Percentiles rank a stretch among this genome's conserved stretches.
Conservation (phyloP, 768 basidiomycete genomes). For the Suillus brevipes region DNA sequence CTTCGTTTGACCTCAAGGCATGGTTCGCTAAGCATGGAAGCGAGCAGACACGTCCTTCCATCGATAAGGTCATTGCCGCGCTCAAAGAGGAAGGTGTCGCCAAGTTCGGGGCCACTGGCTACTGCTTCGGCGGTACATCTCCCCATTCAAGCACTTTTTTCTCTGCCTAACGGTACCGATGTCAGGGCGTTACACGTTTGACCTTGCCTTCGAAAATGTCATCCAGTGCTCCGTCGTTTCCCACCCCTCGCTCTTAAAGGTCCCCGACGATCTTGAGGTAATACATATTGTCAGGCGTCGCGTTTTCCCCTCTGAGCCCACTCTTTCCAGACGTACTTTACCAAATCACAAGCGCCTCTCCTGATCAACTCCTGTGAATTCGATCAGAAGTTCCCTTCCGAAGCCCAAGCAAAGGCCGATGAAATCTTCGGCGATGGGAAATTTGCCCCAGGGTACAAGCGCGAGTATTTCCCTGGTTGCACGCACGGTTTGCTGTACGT, state of each 20-base stretch:
- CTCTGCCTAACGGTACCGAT: not conserved
- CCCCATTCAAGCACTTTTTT: not conserved
- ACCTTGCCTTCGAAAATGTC: slow-evolving; percentile 44
- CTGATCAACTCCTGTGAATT: slow-evolving; percentile 43
- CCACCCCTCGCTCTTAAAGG: slow-evolving; percentile 47
- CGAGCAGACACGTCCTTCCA: slow-evolving; percentile 42
- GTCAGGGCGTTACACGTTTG: slow-evolving; percentile 42
- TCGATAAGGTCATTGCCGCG: slow-evolving; percentile 57
- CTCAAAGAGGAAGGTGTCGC: slow-evolving; percentile 62
- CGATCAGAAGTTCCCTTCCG: slow-evolving; percentile 34
- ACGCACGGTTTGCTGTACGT: slow-evolving; percentile 53
- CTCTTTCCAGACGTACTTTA: slow-evolving; percentile 31
- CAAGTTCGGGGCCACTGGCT: slow-evolving; percentile 60
- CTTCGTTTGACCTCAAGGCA: slow-evolving; percentile 37
- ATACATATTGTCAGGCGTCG: not conserved
- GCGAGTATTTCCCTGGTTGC: slow-evolving; percentile 48
- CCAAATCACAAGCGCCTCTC: slow-evolving; percentile 38
- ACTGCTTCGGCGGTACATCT: slow-evolving; percentile 64
- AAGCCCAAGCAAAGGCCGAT: slow-evolving; percentile 35
- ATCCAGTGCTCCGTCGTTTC: slow-evolving; percentile 41
- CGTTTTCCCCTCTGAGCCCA: not conserved
- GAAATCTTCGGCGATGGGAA: slow-evolving; percentile 40
- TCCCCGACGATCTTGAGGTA: slow-evolving; percentile 42
- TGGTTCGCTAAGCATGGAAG: slow-evolving; percentile 48
- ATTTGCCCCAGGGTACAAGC: slow-evolving; percentile 45